These are phyloP conservation scores for Pichia sp. DNA, from an alignment of 1,139 yeast genomes.

Conservation along the genomic window DNA sequence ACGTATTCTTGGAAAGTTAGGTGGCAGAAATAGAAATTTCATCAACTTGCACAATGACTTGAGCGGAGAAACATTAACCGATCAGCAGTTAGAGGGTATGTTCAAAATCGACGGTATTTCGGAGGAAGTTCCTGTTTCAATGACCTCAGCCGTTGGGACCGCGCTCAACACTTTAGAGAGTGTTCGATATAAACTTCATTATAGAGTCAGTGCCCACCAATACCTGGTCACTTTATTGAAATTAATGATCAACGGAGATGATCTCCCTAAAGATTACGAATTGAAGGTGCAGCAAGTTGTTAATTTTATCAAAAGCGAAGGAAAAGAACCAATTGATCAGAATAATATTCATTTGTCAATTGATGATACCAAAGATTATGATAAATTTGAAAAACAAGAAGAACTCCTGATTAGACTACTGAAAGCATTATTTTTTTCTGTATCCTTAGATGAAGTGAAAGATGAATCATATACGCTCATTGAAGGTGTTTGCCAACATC, in stretches of 20 bases:
- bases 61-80: constrained; percentile 45
- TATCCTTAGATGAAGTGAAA: constrained; percentile 66
- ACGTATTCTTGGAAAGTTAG: constrained; percentile 87
- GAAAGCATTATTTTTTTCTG: constrained; percentile 66
- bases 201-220: constrained; percentile 68
- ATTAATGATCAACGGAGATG: constrained; percentile 59
- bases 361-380: constrained; percentile 39
- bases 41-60: constrained; percentile 66
- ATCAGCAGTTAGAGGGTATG: constrained; percentile 61
- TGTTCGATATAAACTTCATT: constrained; percentile 53
- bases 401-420: constrained; percentile 50
- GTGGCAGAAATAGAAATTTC: constrained; percentile 89
- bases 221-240: constrained; percentile 61
- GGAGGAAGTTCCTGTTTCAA: constrained; percentile 54
- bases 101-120: constrained; percentile 66
- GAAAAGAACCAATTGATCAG: constrained; percentile 17
- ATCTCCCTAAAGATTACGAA: constrained; percentile 51
- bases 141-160: constrained; percentile 76
- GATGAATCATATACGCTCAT: constrained; percentile 59
- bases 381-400: constrained; percentile 51
- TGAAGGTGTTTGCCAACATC: constrained; percentile 67
- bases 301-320: constrained; percentile 29
- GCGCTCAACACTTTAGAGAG: constrained; percentile 67
- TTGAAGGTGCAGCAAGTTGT: constrained; percentile 40
- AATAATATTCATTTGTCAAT: constrained; percentile 30